Evolutionary conservation across 2,329 filamentous ascomycete genomes (phyloP).

Genomic region (Pestalotiopsis sp.): DNA sequence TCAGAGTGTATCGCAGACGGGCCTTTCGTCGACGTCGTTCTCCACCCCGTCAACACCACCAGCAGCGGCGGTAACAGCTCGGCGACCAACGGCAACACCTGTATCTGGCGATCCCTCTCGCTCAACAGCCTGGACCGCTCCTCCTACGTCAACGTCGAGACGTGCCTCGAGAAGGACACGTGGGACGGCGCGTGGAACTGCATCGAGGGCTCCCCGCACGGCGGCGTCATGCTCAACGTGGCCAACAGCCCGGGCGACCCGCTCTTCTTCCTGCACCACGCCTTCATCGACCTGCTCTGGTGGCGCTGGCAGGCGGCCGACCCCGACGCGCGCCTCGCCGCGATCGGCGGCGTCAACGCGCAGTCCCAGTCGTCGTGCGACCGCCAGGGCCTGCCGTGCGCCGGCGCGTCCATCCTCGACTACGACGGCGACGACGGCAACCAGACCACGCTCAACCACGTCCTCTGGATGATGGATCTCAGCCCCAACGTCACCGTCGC

Average conservation of each 20-base stretch:
- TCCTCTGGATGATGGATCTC: neutral
- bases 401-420: neutral
- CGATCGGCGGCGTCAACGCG: neutral
- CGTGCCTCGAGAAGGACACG: neutral
- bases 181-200: neutral
- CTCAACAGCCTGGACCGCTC: neutral
- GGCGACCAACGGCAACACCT: neutral
- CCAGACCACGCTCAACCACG: neutral
- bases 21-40: neutral
- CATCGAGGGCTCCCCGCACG: neutral
- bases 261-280: conserved; percentile 28
- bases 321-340: conserved; percentile 18
- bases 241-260: conserved; percentile 19
- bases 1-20: neutral
- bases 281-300: conserved; percentile 27
- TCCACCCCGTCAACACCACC: neutral
- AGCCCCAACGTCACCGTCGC: neutral
- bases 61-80: neutral
- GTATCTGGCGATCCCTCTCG: too few species aligned
- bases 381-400: neutral
- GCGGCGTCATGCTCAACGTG: neutral
- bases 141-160: neutral
- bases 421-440: neutral
- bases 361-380: neutral
- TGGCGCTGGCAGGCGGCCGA: conserved; percentile 26